phyloP scores from a whole-genome alignment of 805 yeast species.

The Candida argentea region DNA sequence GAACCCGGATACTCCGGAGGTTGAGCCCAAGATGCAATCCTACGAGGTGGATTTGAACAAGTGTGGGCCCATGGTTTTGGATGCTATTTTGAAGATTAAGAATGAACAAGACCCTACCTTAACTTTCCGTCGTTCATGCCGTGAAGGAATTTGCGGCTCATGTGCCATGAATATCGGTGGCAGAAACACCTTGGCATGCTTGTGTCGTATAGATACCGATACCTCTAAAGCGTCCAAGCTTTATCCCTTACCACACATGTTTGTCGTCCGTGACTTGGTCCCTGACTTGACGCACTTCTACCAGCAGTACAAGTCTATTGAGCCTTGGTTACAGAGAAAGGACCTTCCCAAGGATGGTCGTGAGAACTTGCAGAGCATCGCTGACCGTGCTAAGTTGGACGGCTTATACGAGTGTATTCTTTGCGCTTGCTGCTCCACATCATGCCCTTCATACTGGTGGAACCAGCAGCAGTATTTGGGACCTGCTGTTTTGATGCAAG shows the following conservation, averaged over 20 bases:
- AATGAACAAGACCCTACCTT: slow-evolving; percentile 94
- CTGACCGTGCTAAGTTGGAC: slow-evolving; percentile 91
- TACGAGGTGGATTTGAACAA: slow-evolving; percentile 79
- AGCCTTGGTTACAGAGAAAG: slow-evolving; percentile 88
- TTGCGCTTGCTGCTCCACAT: slow-evolving; percentile 98
- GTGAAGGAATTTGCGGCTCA: slow-evolving; percentile 99
- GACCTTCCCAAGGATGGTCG: slow-evolving; percentile 78
- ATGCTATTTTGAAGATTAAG: slow-evolving; percentile 88
- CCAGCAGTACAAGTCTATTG: slow-evolving; percentile 96
- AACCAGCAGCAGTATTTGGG: slow-evolving; percentile 97
- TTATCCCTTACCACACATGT: slow-evolving; percentile 98
- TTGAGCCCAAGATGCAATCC: slow-evolving; percentile 76
- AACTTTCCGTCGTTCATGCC: slow-evolving; percentile 95
- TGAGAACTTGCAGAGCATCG: slow-evolving; percentile 85
- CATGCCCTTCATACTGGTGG: slow-evolving; percentile 99
- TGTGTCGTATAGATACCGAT: slow-evolving; percentile 86
- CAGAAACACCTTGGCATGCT: slow-evolving; percentile 91
- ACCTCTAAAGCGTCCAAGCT: slow-evolving; percentile 67
- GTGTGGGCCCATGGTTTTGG: slow-evolving; percentile 97
- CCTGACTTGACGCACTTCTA: slow-evolving; percentile 97
- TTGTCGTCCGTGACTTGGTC: slow-evolving; percentile 90
- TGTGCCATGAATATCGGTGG: slow-evolving; percentile 99
- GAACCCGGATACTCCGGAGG: slow-evolving; percentile 95
- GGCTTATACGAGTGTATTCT: slow-evolving; percentile 95
- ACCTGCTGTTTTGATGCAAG: slow-evolving; percentile 98